phyloP scores from a whole-genome alignment of 2,329 filamentous ascomycete genomes.

The Ustulina deusta region DNA sequence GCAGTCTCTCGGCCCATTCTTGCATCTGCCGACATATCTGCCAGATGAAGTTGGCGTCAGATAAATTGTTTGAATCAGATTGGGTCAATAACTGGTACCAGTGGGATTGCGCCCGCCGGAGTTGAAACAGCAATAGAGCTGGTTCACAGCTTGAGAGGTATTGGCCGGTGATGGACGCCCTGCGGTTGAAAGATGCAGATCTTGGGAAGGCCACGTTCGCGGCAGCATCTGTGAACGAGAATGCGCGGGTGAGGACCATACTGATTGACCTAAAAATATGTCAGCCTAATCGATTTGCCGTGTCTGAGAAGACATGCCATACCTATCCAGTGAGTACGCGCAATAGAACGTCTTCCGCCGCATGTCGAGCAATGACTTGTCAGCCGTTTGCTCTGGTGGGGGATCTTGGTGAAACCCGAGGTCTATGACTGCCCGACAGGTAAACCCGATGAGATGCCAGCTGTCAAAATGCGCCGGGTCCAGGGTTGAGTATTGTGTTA shows the following conservation, averaged over 20 bases:
- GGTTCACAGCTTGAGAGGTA: constrained; percentile 71
- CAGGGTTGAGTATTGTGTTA: constrained; percentile 90
- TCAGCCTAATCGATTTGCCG: constrained; percentile 12
- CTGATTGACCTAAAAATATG: constrained; percentile 69
- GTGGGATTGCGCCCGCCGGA: constrained; percentile 85
- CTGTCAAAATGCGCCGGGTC: constrained; percentile 93
- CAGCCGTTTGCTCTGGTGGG: constrained; percentile 73
- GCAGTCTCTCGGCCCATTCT: constrained; percentile 84
- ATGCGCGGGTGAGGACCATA: constrained; percentile 86
- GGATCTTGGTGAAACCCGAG: constrained; percentile 94
- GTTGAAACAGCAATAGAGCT: constrained; percentile 81
- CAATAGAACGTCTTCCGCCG: constrained; percentile 89
- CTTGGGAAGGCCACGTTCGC: constrained; percentile 83
- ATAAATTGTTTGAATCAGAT: constrained; percentile 75
- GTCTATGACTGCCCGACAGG: constrained; percentile 87
- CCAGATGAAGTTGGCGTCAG: constrained; percentile 80
- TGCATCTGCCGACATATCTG: constrained; percentile 80
- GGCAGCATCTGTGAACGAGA: constrained; percentile 93
- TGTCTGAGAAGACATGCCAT: constrained; percentile 43
- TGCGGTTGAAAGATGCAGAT: constrained; percentile 57
- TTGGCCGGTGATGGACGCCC: constrained; percentile 57
- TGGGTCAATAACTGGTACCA: constrained; percentile 94
- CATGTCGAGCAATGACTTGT: constrained; percentile 78
- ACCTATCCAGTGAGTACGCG: constrained; percentile 90
- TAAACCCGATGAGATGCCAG: constrained; percentile 93